phyloP scores from a whole-genome alignment of 768 basidiomycete species.

The Omphalotus guepiniiformis region DNA sequence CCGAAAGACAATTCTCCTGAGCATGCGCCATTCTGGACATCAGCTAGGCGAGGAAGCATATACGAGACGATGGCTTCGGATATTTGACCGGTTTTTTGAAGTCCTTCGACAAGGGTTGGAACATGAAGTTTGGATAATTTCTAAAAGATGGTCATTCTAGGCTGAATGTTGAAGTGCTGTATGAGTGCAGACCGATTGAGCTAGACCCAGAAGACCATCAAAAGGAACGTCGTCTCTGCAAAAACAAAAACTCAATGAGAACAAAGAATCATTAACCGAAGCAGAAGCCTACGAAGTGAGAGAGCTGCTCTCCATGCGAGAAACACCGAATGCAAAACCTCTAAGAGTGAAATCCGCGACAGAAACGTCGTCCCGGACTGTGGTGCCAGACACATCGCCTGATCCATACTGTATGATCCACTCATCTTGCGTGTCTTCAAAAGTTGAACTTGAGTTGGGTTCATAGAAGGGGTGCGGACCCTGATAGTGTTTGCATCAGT shows the following conservation, averaged over 20 bases:
- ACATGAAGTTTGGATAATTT: conserved; percentile 42
- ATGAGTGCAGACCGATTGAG: neutral
- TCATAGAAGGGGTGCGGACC: conserved; percentile 50
- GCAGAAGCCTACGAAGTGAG: conserved; percentile 34
- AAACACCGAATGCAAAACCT: conserved; percentile 46
- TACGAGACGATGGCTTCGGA: conserved; percentile 46
- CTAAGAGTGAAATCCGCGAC: conserved; percentile 45
- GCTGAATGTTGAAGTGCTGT: too few species aligned
- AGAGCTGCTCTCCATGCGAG: conserved; percentile 35
- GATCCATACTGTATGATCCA: conserved; percentile 48
- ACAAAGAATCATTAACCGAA: too few species aligned
- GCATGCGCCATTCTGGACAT: conserved; percentile 35
- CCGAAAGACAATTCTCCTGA: conserved; percentile 54
- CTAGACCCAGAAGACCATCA: conserved; percentile 44
- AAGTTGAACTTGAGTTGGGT: conserved; percentile 39
- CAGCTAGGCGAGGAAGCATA: conserved; percentile 52
- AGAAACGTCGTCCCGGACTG: conserved; percentile 43
- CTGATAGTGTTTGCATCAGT: conserved; percentile 23
- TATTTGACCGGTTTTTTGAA: conserved; percentile 41
- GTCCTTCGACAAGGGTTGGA: conserved; percentile 49
- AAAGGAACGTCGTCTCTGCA: conserved; percentile 24
- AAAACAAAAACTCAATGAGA: too few species aligned
- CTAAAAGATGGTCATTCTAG: conserved; percentile 5
- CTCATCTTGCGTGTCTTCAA: conserved; percentile 31
- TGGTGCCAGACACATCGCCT: conserved; percentile 43